Base-by-base conservation (phyloP, 495 filamentous ascomycete genomes). In the Usnea hakonensis region DNA sequence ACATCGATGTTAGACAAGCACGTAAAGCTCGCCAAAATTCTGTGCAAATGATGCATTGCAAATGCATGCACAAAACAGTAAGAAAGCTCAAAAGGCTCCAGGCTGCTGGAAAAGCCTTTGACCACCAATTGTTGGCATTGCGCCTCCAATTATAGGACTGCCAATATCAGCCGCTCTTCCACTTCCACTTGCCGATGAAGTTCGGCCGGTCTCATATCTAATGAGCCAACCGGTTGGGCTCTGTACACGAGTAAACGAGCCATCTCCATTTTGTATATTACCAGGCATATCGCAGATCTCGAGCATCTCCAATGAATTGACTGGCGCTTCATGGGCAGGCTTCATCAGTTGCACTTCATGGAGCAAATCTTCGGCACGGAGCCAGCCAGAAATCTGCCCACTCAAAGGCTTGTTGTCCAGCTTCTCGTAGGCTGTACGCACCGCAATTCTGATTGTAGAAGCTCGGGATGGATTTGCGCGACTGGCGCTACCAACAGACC, bases 241-340 rank as follows among this genome's bases (percentile, higher is more conserved):
- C 0, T 73, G 79, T 46, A 83, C 79, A 44, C 80, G 79, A 55
- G 78, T 81, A 71, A 97, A 95, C 46, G 79, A 86, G 23, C 94
- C 94, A 57, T 94, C 94, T 57, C 94, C 94, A 65, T 97, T 97
- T 55, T 87, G 82, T 0, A 77, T 69, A 67, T 89, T 95, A 61
- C 94, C 94, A 70, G 94, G 87, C 2, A 92, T 95, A 64, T 97
- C 92, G 72, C 89, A 93, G 60, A 95, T 90, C 54, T 90, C 87
- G n/a, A 91, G 78, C 72, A 98, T 79, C 65, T 96, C 91, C 35
- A 83, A 76, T 57, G 88, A 76, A 4, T 76, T 76, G 62, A 94
- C 82, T 0, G 81, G 73, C 2, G 81, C 74, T 44, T 90, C 87
- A 43, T 71, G 73, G 0, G 77, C 65, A 28, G 80, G 74, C 37